Conservation (phyloP, 805 yeast species). For the Geotrichum ghanense region DNA sequence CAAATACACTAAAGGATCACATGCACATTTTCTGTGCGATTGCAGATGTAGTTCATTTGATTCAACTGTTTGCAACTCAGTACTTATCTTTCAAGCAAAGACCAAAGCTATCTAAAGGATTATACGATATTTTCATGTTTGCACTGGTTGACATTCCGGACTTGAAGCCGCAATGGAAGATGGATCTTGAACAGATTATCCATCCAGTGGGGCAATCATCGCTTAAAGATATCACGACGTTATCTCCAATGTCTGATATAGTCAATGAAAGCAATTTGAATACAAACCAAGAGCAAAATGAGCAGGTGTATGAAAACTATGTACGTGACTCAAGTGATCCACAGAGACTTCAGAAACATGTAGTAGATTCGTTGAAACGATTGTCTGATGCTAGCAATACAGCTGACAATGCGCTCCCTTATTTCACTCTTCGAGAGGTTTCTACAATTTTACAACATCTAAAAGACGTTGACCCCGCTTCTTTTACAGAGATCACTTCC, state of each 20-base stretch:
- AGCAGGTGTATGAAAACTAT: background rate
- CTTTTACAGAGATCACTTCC: conserved; percentile 14
- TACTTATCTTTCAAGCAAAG: conserved; percentile 11
- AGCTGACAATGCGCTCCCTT: conserved; percentile 4
- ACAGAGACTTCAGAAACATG: background rate
- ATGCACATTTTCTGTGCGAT: conserved; percentile 13
- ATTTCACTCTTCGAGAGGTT: conserved; percentile 8
- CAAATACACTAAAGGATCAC: conserved; percentile 14
- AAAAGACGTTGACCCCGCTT: conserved; percentile 12
- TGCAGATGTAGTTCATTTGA: conserved; percentile 13
- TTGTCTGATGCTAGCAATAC: background rate
- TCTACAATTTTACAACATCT: conserved; percentile 14
- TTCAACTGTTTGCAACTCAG: conserved; percentile 12
- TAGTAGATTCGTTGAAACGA: background rate
- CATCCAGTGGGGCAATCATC: conserved; percentile 10
- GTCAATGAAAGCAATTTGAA: background rate
- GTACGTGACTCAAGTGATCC: background rate
- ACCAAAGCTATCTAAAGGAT: conserved; percentile 13
- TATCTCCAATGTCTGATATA: conserved; percentile 19
- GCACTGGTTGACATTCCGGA: conserved; percentile 9
- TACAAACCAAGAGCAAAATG: background rate
- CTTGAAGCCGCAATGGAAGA: conserved; percentile 9
- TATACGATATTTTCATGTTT: conserved; percentile 16
- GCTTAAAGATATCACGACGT: conserved; percentile 12
- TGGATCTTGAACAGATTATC: conserved; percentile 15